A percentile compares a stretch with the other conserved stretches of the same genome.
Conservation (phyloP, 345 rosid genomes). For the Noccaea caerulescens region DNA sequence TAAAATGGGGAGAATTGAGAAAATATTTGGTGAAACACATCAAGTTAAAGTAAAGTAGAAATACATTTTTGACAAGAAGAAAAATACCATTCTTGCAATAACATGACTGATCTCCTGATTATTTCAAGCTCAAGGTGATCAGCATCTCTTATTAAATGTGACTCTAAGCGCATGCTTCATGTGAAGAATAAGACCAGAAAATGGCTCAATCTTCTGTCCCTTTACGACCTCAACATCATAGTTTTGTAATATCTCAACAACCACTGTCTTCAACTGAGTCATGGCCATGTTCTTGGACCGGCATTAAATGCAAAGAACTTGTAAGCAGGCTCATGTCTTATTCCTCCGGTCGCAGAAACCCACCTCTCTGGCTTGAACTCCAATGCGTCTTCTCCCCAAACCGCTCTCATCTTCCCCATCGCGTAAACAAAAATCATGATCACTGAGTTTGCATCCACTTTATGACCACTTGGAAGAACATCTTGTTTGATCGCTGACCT, state of each 20-base stretch:
- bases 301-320: slow-evolving; percentile 35
- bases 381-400: slow-evolving; percentile 43
- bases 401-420: slow-evolving; percentile 42
- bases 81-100: neutral
- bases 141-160: slow-evolving; percentile 6
- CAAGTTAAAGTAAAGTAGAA: neutral
- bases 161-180: slow-evolving; percentile 28
- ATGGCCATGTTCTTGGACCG: slow-evolving; percentile 24
- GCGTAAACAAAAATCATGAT: slow-evolving; percentile 36
- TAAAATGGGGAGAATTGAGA: no score
- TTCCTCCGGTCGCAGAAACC: slow-evolving; percentile 12
- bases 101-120: neutral
- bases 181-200: slow-evolving; percentile 9
- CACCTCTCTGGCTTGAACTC: slow-evolving; percentile 43
- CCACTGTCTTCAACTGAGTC: slow-evolving; percentile 27
- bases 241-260: slow-evolving; percentile 25
- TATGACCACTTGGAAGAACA: slow-evolving; percentile 47
- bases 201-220: slow-evolving; percentile 2
- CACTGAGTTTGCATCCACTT: slow-evolving; percentile 24
- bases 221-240: slow-evolving; percentile 24
- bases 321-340: slow-evolving; percentile 24
- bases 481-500: slow-evolving; percentile 28
- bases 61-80: neutral
- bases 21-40: neutral
- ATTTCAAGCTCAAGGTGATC: slow-evolving; percentile 18